Conservation (phyloP, 345 rosid species). For the Hypericum androsaemum region DNA sequence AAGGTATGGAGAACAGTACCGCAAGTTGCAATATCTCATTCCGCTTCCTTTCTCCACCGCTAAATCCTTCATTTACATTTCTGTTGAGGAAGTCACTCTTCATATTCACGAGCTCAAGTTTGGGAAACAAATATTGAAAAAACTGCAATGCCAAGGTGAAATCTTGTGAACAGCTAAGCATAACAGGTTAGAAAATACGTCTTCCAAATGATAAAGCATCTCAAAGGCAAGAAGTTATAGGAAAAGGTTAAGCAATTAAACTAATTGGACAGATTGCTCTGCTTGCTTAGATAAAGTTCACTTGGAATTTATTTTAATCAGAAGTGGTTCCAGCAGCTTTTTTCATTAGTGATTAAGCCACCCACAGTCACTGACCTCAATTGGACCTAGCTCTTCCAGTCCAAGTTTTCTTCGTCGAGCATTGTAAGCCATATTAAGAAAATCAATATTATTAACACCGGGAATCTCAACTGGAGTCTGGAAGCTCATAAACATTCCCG, state of each 20-base stretch:
- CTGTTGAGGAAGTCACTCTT: constrained; percentile 82
- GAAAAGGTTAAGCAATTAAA: no score
- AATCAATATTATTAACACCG: constrained; percentile 86
- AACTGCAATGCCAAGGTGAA: constrained; percentile 50
- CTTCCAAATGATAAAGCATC: neutral
- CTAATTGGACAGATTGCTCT: no score
- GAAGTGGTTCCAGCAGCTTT: no score
- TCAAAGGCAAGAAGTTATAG: neutral
- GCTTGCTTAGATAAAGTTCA: no score
- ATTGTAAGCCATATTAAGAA: constrained; percentile 91
- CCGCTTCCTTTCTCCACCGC: constrained; percentile 97
- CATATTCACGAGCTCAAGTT: constrained; percentile 81
- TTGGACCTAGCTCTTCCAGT: constrained; percentile 75
- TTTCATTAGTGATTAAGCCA: neutral
- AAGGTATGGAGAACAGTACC: constrained; percentile 27
- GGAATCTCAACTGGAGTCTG: constrained; percentile 90
- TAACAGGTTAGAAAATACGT: constrained; percentile 4
- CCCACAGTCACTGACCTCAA: constrained; percentile 39
- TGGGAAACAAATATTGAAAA: constrained; percentile 59
- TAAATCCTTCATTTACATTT: constrained; percentile 98
- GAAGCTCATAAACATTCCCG: constrained; percentile 94
- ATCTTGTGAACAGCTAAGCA: no score
- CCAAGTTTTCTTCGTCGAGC: constrained; percentile 71
- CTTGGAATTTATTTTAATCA: no score
- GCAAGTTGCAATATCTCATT: constrained; percentile 94